These are phyloP conservation scores for Gossypium sturtianum DNA, from an alignment of 345 rosid species.

Conservation along the genomic window DNA sequence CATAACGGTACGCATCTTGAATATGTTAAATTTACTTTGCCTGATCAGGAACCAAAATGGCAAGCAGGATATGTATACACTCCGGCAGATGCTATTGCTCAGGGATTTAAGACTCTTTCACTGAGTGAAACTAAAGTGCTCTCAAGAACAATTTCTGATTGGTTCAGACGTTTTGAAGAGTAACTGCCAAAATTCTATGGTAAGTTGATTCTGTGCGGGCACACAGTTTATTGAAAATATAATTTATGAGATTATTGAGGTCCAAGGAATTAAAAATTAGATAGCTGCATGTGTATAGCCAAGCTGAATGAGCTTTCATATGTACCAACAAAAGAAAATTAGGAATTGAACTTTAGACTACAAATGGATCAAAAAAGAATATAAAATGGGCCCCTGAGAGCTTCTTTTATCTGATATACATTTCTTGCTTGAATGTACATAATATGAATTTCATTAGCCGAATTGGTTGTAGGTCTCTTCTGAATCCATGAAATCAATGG, in stretches of 20 bases:
- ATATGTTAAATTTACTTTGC: not conserved
- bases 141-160: constrained; percentile 56
- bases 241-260: not conserved
- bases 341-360: not conserved
- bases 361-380: not conserved
- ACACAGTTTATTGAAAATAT: not conserved
- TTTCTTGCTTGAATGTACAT: not conserved
- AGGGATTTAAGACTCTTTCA: constrained; percentile 69
- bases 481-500: not conserved
- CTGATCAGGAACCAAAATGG: constrained; percentile 80
- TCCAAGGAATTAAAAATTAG: not conserved
- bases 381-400: not conserved
- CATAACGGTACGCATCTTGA: not conserved
- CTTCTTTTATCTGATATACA: not conserved
- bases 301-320: not conserved
- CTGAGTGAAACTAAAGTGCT: constrained; percentile 66
- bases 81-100: constrained; percentile 90
- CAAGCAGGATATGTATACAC: constrained; percentile 67
- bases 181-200: not conserved
- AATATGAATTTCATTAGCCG: not conserved
- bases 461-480: not conserved
- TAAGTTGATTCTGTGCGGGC: not conserved
- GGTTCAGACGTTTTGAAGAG: constrained; percentile 64
- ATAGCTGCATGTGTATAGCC: not conserved
- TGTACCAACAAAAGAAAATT: not conserved